Evolutionary conservation across 2,329 filamentous ascomycete species (phyloP).

Genomic region (Chaetoscypha palmicola): DNA sequence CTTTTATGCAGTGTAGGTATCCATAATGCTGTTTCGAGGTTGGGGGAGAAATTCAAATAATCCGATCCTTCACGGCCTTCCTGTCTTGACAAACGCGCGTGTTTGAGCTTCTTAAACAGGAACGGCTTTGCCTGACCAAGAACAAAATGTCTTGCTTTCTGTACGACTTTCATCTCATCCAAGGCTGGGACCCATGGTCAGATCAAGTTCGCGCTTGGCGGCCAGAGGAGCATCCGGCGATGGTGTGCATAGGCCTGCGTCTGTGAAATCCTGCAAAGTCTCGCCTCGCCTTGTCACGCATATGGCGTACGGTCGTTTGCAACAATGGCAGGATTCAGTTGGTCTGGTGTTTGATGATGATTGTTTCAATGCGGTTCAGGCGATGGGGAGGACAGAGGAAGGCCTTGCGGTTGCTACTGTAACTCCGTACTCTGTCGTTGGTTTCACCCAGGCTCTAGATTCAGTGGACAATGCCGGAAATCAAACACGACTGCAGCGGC

Average conservation of each 20-base stretch:
- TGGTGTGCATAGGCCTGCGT: constrained; percentile 1
- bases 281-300: neutral
- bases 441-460: neutral
- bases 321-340: neutral
- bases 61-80: neutral
- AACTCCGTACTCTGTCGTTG: neutral
- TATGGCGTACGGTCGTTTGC: neutral
- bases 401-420: too few relatives aligned
- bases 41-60: neutral
- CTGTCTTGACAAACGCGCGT: neutral
- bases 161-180: neutral
- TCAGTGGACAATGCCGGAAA: neutral
- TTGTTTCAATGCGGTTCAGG: neutral
- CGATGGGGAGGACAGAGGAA: neutral
- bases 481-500: neutral
- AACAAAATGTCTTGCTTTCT: neutral
- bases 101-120: neutral
- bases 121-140: neutral
- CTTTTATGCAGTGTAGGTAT: neutral
- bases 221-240: constrained; percentile 1
- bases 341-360: neutral
- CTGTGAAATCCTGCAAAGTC: neutral
- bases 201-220: constrained; percentile 1
- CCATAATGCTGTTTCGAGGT: constrained; percentile 3
- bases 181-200: constrained; percentile 1